Base-by-base conservation (phyloP, 2,329 filamentous ascomycete genomes). In the Alternaria metachromatica region DNA sequence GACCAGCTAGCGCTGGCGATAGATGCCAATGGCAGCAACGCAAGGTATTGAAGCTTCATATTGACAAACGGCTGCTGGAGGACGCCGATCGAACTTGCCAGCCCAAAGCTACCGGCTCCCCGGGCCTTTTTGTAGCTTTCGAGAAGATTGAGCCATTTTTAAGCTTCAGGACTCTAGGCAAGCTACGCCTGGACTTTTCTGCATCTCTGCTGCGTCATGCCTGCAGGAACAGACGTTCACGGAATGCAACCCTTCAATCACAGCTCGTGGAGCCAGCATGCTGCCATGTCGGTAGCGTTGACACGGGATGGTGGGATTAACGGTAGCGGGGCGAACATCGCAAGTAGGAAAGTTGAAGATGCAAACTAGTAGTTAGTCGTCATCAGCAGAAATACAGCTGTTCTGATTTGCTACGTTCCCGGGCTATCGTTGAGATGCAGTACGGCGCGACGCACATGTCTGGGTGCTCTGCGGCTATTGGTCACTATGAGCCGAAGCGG, bases 11-110 rank as follows among this genome's bases (percentile, higher is more conserved):
- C 75, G 50, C 62, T 69, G 37, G 66, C 66, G 12, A 67, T 41
- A 12, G 69, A 66, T 3, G 51, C 69, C 57, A 68, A 56, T 25
- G 67, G 56, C 43, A 73, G 57, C 10, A 72, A 49, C 10, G 68
- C 66, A n/a, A 77, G 66, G 43, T 71, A 37, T 51, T 74, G 72
- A 61, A 73, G 65, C 60, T 71, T 76, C 75, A 77, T 77, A 15
- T 51, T 69, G 60, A 61, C 37, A 56, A 60, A 55, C 45, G 26
- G 23, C 58, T 60, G 46, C 55, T 21, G 55, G 58, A 46, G 26
- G 21, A 50, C 37, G 9, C 55, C 37, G 48, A 55, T 46, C 50
- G 12, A 60, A 55, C 55, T 55, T 67, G 53, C 25, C 55, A 23
- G 15, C 23, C 25, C 53, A 26, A 46, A 44, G 3, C n/a, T 63